Conservation (phyloP, 495 filamentous ascomycete genomes). For the Penicillium flavigenum region DNA sequence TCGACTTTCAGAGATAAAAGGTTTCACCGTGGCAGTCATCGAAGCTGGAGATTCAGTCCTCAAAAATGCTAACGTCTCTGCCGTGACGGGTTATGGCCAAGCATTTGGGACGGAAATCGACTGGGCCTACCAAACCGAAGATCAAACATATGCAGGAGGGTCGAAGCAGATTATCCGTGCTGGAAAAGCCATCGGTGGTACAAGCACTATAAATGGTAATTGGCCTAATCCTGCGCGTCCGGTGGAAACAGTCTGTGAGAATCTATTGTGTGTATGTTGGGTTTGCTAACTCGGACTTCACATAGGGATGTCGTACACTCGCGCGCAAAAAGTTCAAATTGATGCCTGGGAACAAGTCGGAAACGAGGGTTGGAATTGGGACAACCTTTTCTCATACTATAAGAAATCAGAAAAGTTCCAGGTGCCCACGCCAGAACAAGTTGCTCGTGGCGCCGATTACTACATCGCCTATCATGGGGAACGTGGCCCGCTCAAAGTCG, state of each 20-base stretch:
- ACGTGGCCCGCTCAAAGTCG: slow-evolving; percentile 48
- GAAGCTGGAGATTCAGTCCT: slow-evolving; percentile 53
- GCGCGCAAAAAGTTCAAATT: slow-evolving; percentile 36
- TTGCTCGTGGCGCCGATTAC: slow-evolving; percentile 43
- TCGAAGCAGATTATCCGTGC: slow-evolving; percentile 41
- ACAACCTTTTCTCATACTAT: slow-evolving; percentile 57
- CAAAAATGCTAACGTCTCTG: slow-evolving; percentile 53
- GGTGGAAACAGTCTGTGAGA: too few species aligned
- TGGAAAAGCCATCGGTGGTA: slow-evolving; percentile 53
- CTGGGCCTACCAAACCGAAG: slow-evolving; percentile 50
- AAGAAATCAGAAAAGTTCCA: slow-evolving; percentile 45
- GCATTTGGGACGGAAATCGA: slow-evolving; percentile 47
- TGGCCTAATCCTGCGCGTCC: too few species aligned
- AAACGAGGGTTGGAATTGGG: slow-evolving; percentile 65
- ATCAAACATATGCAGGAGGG: slow-evolving; percentile 40
- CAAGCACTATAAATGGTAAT: slow-evolving; percentile 52
- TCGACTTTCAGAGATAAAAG: slow-evolving; percentile 47
- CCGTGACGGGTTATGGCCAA: slow-evolving; percentile 36
- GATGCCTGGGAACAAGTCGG: slow-evolving; percentile 60
- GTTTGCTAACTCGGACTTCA: background rate
- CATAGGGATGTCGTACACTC: slow-evolving; percentile 50
- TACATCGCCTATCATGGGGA: slow-evolving; percentile 47
- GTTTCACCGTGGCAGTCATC: slow-evolving; percentile 49
- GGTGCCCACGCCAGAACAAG: slow-evolving; percentile 39
- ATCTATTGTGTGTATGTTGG: background rate